Evolutionary conservation across 1,284 basidiomycete species (phyloP).

Genomic region (Lentinula novae-zelandiae): DNA sequence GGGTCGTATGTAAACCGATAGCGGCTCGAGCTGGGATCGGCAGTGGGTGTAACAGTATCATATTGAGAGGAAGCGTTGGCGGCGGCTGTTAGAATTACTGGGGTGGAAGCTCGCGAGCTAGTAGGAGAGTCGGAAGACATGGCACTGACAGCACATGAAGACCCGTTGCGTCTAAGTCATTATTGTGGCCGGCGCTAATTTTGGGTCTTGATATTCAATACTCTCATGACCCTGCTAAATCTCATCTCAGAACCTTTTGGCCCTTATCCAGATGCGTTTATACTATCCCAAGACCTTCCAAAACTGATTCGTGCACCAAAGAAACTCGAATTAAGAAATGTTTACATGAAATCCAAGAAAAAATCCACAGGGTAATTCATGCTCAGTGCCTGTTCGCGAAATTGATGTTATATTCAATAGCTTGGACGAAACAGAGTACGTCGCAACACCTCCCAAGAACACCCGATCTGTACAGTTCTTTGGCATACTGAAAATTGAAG

Average conservation of each 20-base stretch:
- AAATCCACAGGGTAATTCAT: conserved; percentile 5
- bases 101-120: conserved; percentile 6
- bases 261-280: conserved; percentile 5
- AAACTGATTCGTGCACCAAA: background rate
- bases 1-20: conserved; percentile 63
- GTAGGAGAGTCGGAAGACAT: conserved; percentile 5
- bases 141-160: background rate
- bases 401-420: background rate
- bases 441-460: background rate
- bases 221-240: conserved; percentile 25
- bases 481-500: conserved; percentile 41
- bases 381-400: background rate
- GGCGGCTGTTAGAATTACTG: background rate
- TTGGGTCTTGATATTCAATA: background rate
- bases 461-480: conserved; percentile 35
- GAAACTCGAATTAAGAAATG: background rate
- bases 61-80: background rate
- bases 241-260: conserved; percentile 10
- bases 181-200: background rate
- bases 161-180: background rate
- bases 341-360: conserved; percentile 1
- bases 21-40: conserved; percentile 5
- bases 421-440: conserved; percentile 6
- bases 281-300: background rate
- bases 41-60: conserved; percentile 1